Evolutionary conservation across 2,329 filamentous ascomycete species (phyloP).

Genomic region (Juglanconis juglandina): DNA sequence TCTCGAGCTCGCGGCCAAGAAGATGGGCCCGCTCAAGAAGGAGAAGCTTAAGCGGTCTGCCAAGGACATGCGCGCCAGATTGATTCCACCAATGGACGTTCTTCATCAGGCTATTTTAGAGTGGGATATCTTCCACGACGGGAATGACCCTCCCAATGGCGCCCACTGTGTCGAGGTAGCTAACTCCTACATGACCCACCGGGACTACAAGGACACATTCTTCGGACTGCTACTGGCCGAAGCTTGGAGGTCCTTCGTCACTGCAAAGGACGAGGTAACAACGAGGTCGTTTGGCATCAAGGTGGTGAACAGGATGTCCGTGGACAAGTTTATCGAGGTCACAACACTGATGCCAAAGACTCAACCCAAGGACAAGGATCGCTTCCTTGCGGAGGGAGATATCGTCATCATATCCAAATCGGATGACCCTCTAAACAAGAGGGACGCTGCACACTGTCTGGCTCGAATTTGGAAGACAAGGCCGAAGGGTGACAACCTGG

Average conservation of each 20-base stretch:
- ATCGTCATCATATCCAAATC: conserved; percentile 80
- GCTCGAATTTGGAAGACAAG: conserved; percentile 78
- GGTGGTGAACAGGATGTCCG: conserved; percentile 79
- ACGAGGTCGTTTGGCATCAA: conserved; percentile 83
- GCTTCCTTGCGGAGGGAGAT: conserved; percentile 76
- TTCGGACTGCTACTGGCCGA: conserved; percentile 86
- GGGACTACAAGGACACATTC: conserved; percentile 83
- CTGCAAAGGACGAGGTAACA: conserved; percentile 80
- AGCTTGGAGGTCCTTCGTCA: conserved; percentile 92
- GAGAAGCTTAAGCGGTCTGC: conserved; percentile 73
- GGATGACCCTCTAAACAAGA: conserved; percentile 64
- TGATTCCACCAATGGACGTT: conserved; percentile 82
- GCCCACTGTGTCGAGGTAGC: conserved; percentile 73
- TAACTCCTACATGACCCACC: conserved; percentile 71
- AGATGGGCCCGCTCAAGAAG: conserved; percentile 77
- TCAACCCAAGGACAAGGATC: conserved; percentile 69
- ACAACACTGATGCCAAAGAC: conserved; percentile 73
- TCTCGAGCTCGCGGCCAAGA: conserved; percentile 48
- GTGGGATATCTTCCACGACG: conserved; percentile 92
- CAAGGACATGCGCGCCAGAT: conserved; percentile 89
- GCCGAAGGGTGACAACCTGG: conserved; percentile 75
- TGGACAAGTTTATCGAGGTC: conserved; percentile 91
- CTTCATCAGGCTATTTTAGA: conserved; percentile 82
- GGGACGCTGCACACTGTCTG: conserved; percentile 72
- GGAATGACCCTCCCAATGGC: conserved; percentile 77